Evolutionary conservation across 768 basidiomycete genomes (phyloP), one percentile per base, ranked within the genome.

Genomic region (Serendipita sp.): DNA sequence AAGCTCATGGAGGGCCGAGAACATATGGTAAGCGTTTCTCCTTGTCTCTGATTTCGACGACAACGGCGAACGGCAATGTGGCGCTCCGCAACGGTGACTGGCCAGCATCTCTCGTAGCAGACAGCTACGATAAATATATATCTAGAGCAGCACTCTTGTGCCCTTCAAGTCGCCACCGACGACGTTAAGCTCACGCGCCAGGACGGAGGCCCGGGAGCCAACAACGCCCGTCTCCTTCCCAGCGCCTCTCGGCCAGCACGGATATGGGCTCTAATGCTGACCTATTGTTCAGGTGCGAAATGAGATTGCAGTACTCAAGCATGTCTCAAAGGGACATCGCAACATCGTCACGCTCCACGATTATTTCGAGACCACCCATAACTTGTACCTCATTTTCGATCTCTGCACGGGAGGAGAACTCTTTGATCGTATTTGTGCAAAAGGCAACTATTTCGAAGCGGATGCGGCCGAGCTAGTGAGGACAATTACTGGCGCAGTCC

Each of bases 341-440:
- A 94, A 97, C 74, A 88, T 98, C 70, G 94, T 98, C 60, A 94
- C 92, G 10, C 78, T 96, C 41, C 88, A 92, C 72, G 93, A 96
- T 73, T 97, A 97, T 77, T 97, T 97, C 70, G 94, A 96, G 87
- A 96, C 93, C 34, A 77, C 90, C 7, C 89, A 94, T 75, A 96
- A 95, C 70, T 81, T 96, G 54, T 92, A 97, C 75, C 86, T 97
- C 65, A 86, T 86, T 69, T 96, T 96, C 75, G 95, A 98, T 75
- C 83, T 97, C 7, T 98, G 95, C 78, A 93, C 90, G 2, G 93
- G 94, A 63, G 94, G 95, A 48, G 95, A 99, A 75, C 84, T 99
- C n/a, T 98, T 99, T 71, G 95, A 99, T 74, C 83, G 95, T 60
- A 98, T 99, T 78, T 98, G 95, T 71, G 92, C 92, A 35, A 92